These are phyloP conservation scores for Lophium mytilinum DNA, from an alignment of 495 filamentous ascomycete species.

Conservation along the genomic window DNA sequence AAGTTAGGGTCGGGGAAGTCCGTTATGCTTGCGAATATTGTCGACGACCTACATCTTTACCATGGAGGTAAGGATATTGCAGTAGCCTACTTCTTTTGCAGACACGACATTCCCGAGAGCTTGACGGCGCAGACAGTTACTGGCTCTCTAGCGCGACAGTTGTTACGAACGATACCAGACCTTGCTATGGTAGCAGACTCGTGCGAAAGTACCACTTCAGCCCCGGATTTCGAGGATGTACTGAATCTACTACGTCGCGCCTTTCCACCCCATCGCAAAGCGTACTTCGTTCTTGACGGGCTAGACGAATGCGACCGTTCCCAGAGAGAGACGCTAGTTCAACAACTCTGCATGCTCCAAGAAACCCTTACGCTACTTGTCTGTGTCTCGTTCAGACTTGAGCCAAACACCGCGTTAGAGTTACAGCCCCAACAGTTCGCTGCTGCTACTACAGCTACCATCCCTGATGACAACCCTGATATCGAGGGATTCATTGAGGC, in stretches of 20 bases:
- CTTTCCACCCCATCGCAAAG: conserved; percentile 21
- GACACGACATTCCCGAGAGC: conserved; percentile 35
- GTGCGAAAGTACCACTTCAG: conserved; percentile 14
- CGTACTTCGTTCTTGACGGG: conserved; percentile 35
- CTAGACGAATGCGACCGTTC: conserved; percentile 33
- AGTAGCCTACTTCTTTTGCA: conserved; percentile 41
- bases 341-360: conserved; percentile 25
- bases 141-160: conserved; percentile 36
- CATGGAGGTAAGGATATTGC: conserved; percentile 6
- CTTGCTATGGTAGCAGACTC: conserved; percentile 16
- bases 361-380: conserved; percentile 23
- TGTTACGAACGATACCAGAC: conserved; percentile 23
- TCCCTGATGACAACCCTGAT: conserved; percentile 37
- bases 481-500: conserved; percentile 34
- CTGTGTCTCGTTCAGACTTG: conserved; percentile 32
- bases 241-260: conserved; percentile 13
- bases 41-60: conserved; percentile 36
- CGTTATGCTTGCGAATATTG: conserved; percentile 38
- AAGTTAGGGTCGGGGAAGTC: conserved; percentile 41
- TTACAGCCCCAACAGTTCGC: conserved; percentile 13
- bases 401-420: conserved; percentile 21
- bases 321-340: conserved; percentile 24
- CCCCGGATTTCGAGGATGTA: conserved; percentile 23
- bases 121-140: conserved; percentile 35
- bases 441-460: conserved; percentile 15